These are phyloP conservation scores for Cucurbita argyrosperma DNA, from an alignment of 306 rosid species.

Conservation along the genomic window DNA sequence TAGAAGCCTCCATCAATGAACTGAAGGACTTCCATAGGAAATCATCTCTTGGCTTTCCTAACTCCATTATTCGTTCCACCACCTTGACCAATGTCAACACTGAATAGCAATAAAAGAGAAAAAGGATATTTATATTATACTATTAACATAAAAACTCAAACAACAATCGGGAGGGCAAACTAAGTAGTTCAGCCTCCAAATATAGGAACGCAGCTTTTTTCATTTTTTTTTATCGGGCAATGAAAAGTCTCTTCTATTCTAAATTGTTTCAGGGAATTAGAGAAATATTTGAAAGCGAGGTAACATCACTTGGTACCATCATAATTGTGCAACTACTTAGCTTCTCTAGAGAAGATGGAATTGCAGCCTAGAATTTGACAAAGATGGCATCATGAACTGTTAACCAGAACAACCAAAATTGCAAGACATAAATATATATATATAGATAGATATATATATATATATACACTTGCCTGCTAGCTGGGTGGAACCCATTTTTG, in stretches of 20 bases:
- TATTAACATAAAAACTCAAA: not conserved
- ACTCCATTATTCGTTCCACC: constrained; percentile 45
- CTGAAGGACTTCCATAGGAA: constrained; percentile 41
- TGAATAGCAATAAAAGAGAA: constrained; percentile 18
- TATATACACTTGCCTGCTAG: not conserved
- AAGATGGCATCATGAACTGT: not conserved
- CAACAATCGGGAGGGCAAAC: not conserved
- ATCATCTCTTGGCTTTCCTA: constrained; percentile 34
- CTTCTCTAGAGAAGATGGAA: not conserved
- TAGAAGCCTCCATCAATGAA: constrained; percentile 48
- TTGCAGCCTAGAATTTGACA: not conserved
- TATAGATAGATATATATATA: not conserved
- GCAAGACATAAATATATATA: not conserved
- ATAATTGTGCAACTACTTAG: not conserved
- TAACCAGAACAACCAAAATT: not conserved
- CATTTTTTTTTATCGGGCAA: not conserved
- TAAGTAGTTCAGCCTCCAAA: not conserved
- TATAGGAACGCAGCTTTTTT: not conserved
- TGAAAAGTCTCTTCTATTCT: not conserved
- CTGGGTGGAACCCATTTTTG: not conserved
- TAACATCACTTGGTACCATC: not conserved
- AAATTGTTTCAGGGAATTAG: not conserved
- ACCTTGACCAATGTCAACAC: constrained; percentile 54
- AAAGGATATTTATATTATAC: not conserved
- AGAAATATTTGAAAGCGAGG: not conserved